phyloP scores from a whole-genome alignment of 139 green algal species.

The Micractinium conductrix region DNA sequence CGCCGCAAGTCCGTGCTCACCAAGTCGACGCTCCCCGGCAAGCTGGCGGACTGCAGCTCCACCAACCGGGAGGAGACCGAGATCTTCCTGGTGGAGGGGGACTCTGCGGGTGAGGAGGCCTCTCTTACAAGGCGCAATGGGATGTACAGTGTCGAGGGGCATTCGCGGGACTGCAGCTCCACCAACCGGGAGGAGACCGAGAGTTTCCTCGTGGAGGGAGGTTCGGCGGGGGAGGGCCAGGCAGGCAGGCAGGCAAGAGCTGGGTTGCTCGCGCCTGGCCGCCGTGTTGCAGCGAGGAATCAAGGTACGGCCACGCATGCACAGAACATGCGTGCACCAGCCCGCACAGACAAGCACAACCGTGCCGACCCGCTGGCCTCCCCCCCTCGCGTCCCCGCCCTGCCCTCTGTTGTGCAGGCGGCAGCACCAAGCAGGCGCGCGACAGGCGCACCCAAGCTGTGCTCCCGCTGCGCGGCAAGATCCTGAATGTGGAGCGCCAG shows the following conservation, averaged over 20 bases:
- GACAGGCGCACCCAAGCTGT: slow-evolving; percentile 92
- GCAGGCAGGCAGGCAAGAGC: not conserved
- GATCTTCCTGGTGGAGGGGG: slow-evolving; percentile 98
- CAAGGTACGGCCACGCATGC: no score
- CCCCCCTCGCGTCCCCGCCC: not conserved
- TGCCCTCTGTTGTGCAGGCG: slow-evolving; percentile 59
- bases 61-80: slow-evolving; percentile 67
- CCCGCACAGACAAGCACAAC: no score
- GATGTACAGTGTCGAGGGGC: slow-evolving; percentile 97
- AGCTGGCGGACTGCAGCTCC: slow-evolving; percentile 94
- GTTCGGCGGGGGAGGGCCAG: slow-evolving; percentile 74
- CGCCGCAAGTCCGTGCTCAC: slow-evolving; percentile 92
- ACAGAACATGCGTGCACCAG: no score
- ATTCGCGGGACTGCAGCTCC: slow-evolving; percentile 90
- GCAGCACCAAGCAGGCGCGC: slow-evolving; percentile 94
- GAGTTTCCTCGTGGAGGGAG: slow-evolving; percentile 98
- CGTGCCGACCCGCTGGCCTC: no score
- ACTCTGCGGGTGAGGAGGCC: slow-evolving; percentile 77
- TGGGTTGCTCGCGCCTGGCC: not conserved
- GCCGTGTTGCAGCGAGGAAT: no score
- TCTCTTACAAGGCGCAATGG: not conserved
- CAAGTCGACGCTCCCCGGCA: slow-evolving; percentile 90
- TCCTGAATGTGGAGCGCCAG: slow-evolving; percentile 94
- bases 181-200: slow-evolving; percentile 67
- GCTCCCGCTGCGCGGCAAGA: slow-evolving; percentile 96